Evolutionary conservation across 495 filamentous ascomycete genomes (phyloP).

Genomic region (Tricharina praecox): DNA sequence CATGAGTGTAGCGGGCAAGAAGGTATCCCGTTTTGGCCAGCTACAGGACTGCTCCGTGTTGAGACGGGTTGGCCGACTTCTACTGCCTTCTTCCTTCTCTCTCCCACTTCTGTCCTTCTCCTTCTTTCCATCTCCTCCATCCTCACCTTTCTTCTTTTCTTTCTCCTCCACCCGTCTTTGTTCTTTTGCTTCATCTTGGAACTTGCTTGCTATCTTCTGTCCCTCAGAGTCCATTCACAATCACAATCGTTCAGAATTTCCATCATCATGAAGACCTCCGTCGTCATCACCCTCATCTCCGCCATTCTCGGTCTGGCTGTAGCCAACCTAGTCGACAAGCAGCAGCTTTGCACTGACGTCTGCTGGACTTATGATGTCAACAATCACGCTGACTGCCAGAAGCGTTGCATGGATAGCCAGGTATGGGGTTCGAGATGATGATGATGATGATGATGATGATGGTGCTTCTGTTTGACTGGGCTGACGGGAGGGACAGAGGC

Average conservation of each 20-base stretch:
- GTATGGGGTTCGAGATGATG: neutral
- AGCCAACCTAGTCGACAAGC: neutral
- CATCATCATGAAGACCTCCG: neutral
- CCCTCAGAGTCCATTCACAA: neutral
- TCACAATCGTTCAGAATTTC: neutral
- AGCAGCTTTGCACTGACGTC: conserved; percentile 2
- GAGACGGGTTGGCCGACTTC: too few species aligned
- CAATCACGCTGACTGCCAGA: conserved; percentile 3
- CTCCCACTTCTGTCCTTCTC: neutral
- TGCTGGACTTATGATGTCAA: conserved; percentile 1
- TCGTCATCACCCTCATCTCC: neutral
- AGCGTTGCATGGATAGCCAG: neutral
- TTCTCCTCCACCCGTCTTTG: neutral
- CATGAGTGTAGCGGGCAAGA: too few species aligned
- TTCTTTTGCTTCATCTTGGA: neutral
- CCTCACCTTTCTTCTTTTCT: neutral
- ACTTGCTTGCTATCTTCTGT: neutral
- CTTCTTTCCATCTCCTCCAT: neutral
- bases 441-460: neutral
- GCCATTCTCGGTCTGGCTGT: neutral
- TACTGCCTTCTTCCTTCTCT: neutral
- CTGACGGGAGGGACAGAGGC: neutral
- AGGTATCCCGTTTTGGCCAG: too few species aligned
- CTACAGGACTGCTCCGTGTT: too few species aligned
- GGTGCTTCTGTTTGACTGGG: neutral